These are phyloP conservation scores for Colletotrichum sp. DNA, from an alignment of 2,329 filamentous ascomycete genomes.

Conservation along the genomic window DNA sequence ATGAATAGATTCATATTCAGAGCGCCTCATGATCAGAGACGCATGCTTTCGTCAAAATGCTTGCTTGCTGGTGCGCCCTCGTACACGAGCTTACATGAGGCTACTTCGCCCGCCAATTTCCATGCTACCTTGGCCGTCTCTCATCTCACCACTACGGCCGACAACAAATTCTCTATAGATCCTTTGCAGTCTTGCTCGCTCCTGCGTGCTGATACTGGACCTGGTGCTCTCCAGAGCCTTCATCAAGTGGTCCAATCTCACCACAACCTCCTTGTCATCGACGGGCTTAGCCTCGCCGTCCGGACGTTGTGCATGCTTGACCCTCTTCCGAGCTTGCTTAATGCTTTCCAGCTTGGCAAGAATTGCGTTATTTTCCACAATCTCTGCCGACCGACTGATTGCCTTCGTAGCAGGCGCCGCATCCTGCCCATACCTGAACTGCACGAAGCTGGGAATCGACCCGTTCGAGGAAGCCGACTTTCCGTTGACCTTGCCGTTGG, in stretches of 20 bases:
- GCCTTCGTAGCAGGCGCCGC: slow-evolving; percentile 47
- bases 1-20: neutral
- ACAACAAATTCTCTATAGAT: slow-evolving; percentile 96
- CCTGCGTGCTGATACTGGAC: slow-evolving; percentile 81
- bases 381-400: slow-evolving; percentile 54
- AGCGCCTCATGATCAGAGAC: neutral
- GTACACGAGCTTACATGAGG: slow-evolving; percentile 73
- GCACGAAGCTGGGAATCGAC: slow-evolving; percentile 66
- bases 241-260: slow-evolving; percentile 83
- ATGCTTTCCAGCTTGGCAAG: slow-evolving; percentile 82
- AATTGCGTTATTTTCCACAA: slow-evolving; percentile 82
- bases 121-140: slow-evolving; percentile 86
- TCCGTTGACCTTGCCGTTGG: slow-evolving; percentile 39
- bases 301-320: slow-evolving; percentile 35
- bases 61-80: neutral
- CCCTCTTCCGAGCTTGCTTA: slow-evolving; percentile 67
- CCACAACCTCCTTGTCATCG: slow-evolving; percentile 73
- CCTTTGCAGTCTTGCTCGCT: slow-evolving; percentile 73
- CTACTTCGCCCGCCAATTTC: slow-evolving; percentile 93
- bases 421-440: slow-evolving; percentile 80
- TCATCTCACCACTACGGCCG: slow-evolving; percentile 93
- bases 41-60: neutral
- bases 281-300: slow-evolving; percentile 31
- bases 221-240: slow-evolving; percentile 79
- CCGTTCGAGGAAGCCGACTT: slow-evolving; percentile 24